phyloP scores from a whole-genome alignment of 2,329 filamentous ascomycete species.

The Fusarium multiceps region DNA sequence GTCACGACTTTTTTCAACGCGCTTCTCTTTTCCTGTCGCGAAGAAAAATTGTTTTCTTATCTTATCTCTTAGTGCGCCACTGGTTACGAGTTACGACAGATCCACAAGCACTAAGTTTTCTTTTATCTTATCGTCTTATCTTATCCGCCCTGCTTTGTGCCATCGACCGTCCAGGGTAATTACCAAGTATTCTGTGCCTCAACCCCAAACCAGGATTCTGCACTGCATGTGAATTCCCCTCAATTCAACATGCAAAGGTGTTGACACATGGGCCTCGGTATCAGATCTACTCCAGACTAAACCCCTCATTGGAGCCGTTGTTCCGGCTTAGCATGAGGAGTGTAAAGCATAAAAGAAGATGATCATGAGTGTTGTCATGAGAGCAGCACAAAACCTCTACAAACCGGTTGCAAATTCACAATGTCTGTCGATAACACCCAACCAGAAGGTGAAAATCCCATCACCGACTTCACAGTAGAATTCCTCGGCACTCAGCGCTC shows the following conservation, averaged over 20 bases:
- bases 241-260: conserved; percentile 10
- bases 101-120: not conserved
- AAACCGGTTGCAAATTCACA: rapidly evolving
- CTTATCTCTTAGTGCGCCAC: not conserved
- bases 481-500: conserved; percentile 53
- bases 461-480: conserved; percentile 41
- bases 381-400: rapidly evolving
- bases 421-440: conserved; percentile 52
- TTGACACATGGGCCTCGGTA: conserved; percentile 32
- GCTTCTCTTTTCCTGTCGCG: not conserved
- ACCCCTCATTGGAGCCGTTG: not conserved
- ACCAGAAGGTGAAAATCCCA: conserved; percentile 51
- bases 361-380: rapidly evolving
- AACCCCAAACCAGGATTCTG: not conserved
- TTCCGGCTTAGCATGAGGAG: not conserved
- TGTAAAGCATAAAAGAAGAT: not conserved
- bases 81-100: not conserved
- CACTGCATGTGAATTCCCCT: not conserved
- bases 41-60: not conserved
- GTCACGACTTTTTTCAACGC: not conserved
- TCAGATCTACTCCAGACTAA: rapidly evolving
- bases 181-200: not conserved
- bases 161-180: not conserved
- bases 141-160: not conserved
- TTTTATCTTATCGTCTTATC: not conserved